phyloP scores from a whole-genome alignment of 257 asterid species.

The Nicotiana obtusifolia region DNA sequence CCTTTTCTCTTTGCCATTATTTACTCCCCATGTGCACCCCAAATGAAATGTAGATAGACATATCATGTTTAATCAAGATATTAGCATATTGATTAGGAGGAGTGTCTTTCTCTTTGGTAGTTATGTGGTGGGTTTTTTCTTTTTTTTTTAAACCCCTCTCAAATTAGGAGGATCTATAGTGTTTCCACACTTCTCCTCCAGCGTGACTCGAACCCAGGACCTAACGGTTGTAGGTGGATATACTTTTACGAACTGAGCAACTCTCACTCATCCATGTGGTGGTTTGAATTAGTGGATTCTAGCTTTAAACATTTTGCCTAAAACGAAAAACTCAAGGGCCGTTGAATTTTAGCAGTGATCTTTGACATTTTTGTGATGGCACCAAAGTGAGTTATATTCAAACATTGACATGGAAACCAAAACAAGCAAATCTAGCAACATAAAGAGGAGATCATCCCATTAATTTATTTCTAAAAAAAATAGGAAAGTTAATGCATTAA shows the following conservation, averaged over 20 bases:
- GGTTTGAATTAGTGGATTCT: background rate
- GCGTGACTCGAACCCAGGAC: too few species aligned
- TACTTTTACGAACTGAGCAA: too few species aligned
- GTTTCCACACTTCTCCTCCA: too few species aligned
- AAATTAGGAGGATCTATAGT: too few species aligned
- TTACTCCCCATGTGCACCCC: background rate
- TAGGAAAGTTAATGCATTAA: background rate
- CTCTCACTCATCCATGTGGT: too few species aligned
- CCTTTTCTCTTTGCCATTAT: background rate
- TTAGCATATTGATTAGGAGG: background rate
- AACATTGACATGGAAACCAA: too few species aligned
- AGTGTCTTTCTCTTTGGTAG: background rate
- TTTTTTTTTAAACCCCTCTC: too few species aligned
- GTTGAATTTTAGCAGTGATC: background rate
- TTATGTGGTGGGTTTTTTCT: background rate
- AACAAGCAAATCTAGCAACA: background rate
- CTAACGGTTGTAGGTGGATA: too few species aligned
- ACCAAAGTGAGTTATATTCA: too few species aligned
- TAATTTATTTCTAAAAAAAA: background rate
- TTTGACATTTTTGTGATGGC: too few species aligned
- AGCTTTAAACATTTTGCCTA: background rate
- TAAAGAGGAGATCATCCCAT: background rate
- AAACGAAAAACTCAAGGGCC: too few species aligned
- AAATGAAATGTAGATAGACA: background rate
- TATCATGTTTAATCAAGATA: background rate